Conservation (phyloP, 2,329 filamentous ascomycete species). For the Pseudopithomyces maydicus region DNA sequence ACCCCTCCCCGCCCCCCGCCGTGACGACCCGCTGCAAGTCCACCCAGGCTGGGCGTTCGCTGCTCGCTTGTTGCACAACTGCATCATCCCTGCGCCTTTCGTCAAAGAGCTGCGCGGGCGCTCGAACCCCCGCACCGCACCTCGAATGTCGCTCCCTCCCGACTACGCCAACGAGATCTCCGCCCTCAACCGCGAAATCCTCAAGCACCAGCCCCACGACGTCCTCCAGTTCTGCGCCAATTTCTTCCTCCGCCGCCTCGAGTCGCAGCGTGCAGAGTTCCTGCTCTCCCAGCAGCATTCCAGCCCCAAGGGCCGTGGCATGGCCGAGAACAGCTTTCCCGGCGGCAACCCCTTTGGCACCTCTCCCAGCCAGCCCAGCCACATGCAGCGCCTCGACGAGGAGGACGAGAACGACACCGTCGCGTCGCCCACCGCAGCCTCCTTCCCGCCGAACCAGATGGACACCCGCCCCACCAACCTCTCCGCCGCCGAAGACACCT, state of each 20-base stretch:
- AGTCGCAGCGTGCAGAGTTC: slow-evolving; percentile 66
- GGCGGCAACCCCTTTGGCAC: slow-evolving; percentile 78
- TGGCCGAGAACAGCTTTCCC: slow-evolving; percentile 78
- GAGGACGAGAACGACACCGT: slow-evolving; percentile 81
- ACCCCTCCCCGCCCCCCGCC: not conserved
- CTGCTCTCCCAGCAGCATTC: slow-evolving; percentile 56
- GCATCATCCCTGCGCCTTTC: slow-evolving; percentile 43
- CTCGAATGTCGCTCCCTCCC: slow-evolving; percentile 47
- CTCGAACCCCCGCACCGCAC: slow-evolving; percentile 37
- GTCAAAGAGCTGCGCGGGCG: slow-evolving; percentile 44
- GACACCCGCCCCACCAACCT: slow-evolving; percentile 46
- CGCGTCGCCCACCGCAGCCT: slow-evolving; percentile 69
- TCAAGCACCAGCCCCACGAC: slow-evolving; percentile 64
- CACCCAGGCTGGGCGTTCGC: not conserved
- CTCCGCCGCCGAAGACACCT: slow-evolving; percentile 50
- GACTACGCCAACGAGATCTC: slow-evolving; percentile 64
- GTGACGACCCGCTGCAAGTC: not conserved
- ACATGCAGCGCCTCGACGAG: slow-evolving; percentile 71
- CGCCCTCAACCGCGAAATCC: slow-evolving; percentile 65
- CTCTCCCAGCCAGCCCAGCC: slow-evolving; percentile 45
- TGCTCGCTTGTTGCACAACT: slow-evolving; percentile 36
- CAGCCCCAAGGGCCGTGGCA: slow-evolving; percentile 52
- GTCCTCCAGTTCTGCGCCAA: slow-evolving; percentile 73
- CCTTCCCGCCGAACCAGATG: slow-evolving; percentile 51
- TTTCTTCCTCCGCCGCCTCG: slow-evolving; percentile 69